Evolutionary conservation across 805 yeast genomes (phyloP).

Genomic region (Debaryomyces tyrocola): DNA sequence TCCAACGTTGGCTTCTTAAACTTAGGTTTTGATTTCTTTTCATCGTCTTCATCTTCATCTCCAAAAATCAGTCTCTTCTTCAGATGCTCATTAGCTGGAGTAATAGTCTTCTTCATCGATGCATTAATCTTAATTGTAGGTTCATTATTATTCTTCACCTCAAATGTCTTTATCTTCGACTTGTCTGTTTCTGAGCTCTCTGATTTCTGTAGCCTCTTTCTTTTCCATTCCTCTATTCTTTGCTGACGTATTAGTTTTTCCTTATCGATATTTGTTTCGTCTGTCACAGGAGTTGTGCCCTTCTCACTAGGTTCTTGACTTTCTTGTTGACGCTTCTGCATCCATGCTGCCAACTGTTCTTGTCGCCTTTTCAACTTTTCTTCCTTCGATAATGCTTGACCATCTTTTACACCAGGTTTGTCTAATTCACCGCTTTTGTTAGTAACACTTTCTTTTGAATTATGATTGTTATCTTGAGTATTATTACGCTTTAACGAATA

Average conservation of each 20-base stretch:
- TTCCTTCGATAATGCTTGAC: slow-evolving; percentile 19
- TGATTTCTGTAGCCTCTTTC: slow-evolving; percentile 19
- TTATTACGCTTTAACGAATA: slow-evolving; percentile 1
- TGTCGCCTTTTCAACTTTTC: slow-evolving; percentile 44
- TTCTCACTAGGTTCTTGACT: not conserved
- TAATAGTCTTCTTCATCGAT: not conserved
- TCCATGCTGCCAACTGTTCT: slow-evolving; percentile 61
- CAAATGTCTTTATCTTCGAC: not conserved
- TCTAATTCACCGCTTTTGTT: slow-evolving; percentile 8
- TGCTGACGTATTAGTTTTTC: slow-evolving; percentile 29
- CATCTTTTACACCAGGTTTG: slow-evolving; percentile 5
- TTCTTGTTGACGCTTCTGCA: slow-evolving; percentile 47
- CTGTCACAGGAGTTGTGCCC: not conserved
- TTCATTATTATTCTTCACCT: not conserved
- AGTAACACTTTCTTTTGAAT: slow-evolving; percentile 11
- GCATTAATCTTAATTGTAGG: not conserved
- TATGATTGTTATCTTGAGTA: slow-evolving; percentile 1
- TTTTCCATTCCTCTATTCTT: slow-evolving; percentile 55
- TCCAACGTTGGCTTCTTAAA: slow-evolving; percentile 7
- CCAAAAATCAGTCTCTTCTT: slow-evolving; percentile 12
- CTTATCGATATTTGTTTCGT: slow-evolving; percentile 7
- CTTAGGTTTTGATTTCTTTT: slow-evolving; percentile 8
- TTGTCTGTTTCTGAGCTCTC: not conserved
- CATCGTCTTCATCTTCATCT: slow-evolving; percentile 16
- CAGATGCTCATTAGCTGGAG: not conserved